Percentiles rank a stretch among this genome's conserved stretches.
These are phyloP conservation scores for Paramecium caudatum DNA, from an alignment of 73 alveolate genomes.

Conservation along the genomic window DNA sequence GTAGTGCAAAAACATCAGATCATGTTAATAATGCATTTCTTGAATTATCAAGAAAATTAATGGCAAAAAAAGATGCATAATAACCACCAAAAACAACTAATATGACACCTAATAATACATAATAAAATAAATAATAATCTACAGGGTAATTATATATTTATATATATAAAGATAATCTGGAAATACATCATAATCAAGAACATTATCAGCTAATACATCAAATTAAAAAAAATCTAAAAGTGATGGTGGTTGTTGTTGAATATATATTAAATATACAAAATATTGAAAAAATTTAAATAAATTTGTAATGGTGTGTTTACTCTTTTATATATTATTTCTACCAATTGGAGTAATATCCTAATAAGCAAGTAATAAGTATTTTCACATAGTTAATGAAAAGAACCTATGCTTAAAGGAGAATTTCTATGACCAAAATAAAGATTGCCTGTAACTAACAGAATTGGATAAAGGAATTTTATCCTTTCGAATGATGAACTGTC, in stretches of 20 bases:
- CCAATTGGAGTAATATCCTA: too few species aligned
- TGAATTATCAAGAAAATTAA: slow-evolving; percentile 67
- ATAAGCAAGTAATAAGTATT: background rate
- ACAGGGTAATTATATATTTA: background rate
- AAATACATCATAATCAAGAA: background rate
- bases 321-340: too few species aligned
- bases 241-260: slow-evolving; percentile 47
- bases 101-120: too few species aligned
- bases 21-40: slow-evolving; percentile 74
- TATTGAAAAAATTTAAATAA: too few species aligned
- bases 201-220: slow-evolving; percentile 1
- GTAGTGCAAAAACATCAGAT: slow-evolving; percentile 77
- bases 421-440: background rate
- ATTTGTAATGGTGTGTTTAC: too few species aligned
- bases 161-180: background rate
- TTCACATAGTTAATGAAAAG: background rate
- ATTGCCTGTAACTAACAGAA: background rate
- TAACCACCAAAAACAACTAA: slow-evolving; percentile 49
- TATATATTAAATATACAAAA: background rate
- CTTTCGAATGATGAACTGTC: slow-evolving; percentile 24
- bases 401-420: background rate
- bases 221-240: slow-evolving; percentile 24
- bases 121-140: slow-evolving; percentile 23
- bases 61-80: slow-evolving; percentile 76
- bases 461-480: slow-evolving; percentile 13